Percentiles rank a stretch among this genome's conserved stretches.
Evolutionary conservation across 1,139 yeast species (phyloP).

Genomic region (Tardiomyces depauwii): DNA sequence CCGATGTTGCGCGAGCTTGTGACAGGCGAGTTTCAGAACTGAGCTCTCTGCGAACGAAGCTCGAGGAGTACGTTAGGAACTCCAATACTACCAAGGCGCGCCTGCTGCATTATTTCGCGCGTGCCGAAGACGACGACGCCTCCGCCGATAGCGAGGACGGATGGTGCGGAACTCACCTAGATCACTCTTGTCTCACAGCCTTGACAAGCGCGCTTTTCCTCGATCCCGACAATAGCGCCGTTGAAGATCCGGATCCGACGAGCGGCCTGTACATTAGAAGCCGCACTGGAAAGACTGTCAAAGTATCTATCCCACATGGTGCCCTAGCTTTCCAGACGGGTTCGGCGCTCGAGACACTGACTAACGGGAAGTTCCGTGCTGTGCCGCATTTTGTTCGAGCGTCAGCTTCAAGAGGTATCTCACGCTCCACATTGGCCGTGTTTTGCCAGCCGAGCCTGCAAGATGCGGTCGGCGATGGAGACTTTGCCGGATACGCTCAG

Average conservation of each 20-base stretch:
- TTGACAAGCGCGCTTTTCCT: constrained; percentile 45
- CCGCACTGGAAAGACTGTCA: constrained; percentile 35
- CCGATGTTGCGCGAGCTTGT: constrained; percentile 41
- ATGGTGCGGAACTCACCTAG: constrained; percentile 61
- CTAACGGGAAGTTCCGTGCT: constrained; percentile 42
- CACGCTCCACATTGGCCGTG: constrained; percentile 51
- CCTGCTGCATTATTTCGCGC: constrained; percentile 42
- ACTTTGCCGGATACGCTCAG: constrained; percentile 40
- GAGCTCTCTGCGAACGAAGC: constrained; percentile 29
- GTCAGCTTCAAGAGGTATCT: constrained; percentile 19
- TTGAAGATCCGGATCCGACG: constrained; percentile 33
- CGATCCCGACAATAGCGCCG: constrained; percentile 20
- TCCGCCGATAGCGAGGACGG: constrained; percentile 22
- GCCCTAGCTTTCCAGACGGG: constrained; percentile 59
- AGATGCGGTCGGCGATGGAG: constrained; percentile 34
- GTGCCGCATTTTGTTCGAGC: constrained; percentile 53
- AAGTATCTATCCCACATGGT: constrained; percentile 44
- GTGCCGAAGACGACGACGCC: constrained; percentile 4
- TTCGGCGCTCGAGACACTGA: constrained; percentile 44
- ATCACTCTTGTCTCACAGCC: constrained; percentile 54
- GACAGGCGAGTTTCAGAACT: constrained; percentile 32
- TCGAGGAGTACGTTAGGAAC: constrained; percentile 35
- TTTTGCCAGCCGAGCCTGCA: constrained; percentile 53
- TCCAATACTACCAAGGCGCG: constrained; percentile 53
- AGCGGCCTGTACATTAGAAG: constrained; percentile 46